Percentiles rank a stretch among this genome's conserved stretches.
Conservation (phyloP, 331 rosid species). For the Quercus lobata region DNA sequence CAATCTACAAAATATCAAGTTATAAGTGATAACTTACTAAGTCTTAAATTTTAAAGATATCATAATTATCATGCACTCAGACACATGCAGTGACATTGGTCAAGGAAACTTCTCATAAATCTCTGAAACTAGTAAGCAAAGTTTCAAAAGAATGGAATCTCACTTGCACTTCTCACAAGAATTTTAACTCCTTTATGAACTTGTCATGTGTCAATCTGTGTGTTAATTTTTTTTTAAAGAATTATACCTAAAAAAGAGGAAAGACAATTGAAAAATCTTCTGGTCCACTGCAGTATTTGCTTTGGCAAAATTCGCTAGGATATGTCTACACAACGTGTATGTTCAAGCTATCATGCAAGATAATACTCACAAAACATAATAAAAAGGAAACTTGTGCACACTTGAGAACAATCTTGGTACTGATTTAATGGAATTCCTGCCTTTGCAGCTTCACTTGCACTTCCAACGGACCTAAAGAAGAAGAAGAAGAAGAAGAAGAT, state of each 20-base stretch:
- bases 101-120: not conserved
- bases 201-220: not conserved
- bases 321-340: not conserved
- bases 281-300: not conserved
- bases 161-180: not conserved
- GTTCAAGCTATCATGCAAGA: conserved; percentile 17
- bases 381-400: conserved; percentile 42
- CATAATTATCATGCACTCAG: not conserved
- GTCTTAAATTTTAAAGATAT: not conserved
- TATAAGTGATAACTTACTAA: conserved; percentile 16
- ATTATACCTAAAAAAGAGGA: not conserved
- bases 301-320: conserved; percentile 17
- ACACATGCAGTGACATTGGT: conserved; percentile 2
- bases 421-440: conserved; percentile 80
- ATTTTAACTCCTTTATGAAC: not conserved
- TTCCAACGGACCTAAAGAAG: conserved; percentile 60
- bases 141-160: not conserved
- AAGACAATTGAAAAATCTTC: not conserved
- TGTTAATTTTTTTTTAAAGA: not conserved
- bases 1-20: conserved; percentile 43
- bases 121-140: not conserved
- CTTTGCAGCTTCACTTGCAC: conserved; percentile 89
- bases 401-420: conserved; percentile 61
- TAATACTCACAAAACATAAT: conserved; percentile 5
- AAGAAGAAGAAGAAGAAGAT: conserved; percentile 7